phyloP scores from a whole-genome alignment of 1,284 basidiomycete species.

The Ustilago crameri region DNA sequence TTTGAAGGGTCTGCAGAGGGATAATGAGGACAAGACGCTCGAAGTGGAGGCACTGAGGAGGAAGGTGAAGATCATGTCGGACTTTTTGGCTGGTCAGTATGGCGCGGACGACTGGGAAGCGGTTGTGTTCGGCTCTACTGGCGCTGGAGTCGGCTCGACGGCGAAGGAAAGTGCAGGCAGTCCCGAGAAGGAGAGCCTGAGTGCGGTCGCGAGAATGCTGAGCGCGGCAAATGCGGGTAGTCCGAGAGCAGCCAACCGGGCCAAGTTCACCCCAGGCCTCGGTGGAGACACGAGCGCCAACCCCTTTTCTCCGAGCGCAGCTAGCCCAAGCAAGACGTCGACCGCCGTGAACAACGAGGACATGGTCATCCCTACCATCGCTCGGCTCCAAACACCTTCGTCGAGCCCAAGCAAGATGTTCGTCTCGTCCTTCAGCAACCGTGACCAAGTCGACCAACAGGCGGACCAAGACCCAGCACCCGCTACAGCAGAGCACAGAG shows the following conservation, averaged over 20 bases:
- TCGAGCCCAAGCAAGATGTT: conserved; percentile 34
- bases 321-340: conserved; percentile 33
- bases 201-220: conserved; percentile 37
- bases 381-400: conserved; percentile 30
- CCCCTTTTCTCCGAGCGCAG: conserved; percentile 19
- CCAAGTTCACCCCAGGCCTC: conserved; percentile 20
- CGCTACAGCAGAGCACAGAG: background rate
- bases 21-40: conserved; percentile 62
- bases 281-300: conserved; percentile 21
- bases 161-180: conserved; percentile 9
- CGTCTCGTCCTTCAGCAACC: conserved; percentile 15
- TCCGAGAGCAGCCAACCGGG: conserved; percentile 21
- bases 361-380: conserved; percentile 42
- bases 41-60: conserved; percentile 53
- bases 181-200: conserved; percentile 38
- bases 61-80: conserved; percentile 52
- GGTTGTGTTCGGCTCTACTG: conserved; percentile 39
- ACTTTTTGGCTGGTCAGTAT: conserved; percentile 49
- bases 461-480: conserved; percentile 2
- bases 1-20: conserved; percentile 57
- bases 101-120: conserved; percentile 55
- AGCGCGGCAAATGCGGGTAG: conserved; percentile 21
- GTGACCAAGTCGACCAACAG: background rate
- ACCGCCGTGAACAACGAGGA: conserved; percentile 40
- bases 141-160: background rate